Conservation (phyloP, 768 basidiomycete species). For the Leucosporidium yakuticum region DNA sequence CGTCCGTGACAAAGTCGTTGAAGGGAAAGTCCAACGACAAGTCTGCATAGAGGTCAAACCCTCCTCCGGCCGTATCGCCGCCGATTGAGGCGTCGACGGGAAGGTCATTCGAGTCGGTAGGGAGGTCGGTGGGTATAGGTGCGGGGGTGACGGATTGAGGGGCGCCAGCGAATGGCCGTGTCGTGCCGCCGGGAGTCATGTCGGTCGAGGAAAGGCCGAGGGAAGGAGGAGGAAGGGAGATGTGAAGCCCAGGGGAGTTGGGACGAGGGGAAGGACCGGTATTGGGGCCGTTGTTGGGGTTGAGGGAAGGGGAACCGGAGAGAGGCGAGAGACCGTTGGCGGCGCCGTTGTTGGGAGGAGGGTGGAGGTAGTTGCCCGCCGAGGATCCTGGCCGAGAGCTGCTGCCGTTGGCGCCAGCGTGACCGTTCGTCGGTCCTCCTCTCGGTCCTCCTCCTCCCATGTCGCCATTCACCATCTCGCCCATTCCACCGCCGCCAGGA, state of each 20-base stretch:
- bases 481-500: neutral
- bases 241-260: neutral
- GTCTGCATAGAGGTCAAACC: conserved; percentile 10
- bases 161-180: conserved; percentile 26
- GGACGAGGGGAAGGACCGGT: neutral
- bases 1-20: conserved; percentile 19
- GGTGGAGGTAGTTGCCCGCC: conserved; percentile 19
- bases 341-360: neutral
- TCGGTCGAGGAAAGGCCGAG: neutral
- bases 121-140: neutral
- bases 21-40: conserved; percentile 22
- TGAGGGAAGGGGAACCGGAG: neutral
- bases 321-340: neutral
- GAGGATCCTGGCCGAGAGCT: conserved; percentile 27
- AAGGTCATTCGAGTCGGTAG: conserved; percentile 4
- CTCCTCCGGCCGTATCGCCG: conserved; percentile 5
- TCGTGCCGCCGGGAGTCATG: conserved; percentile 1
- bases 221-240: conserved; percentile 7
- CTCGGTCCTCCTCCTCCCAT: neutral
- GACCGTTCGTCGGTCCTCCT: neutral
- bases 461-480: neutral
- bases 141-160: neutral
- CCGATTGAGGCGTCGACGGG: neutral
- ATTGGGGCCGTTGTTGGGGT: neutral
- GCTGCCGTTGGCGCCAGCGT: conserved; percentile 13